phyloP scores from a whole-genome alignment of 805 yeast species.

The Starmerella bombi region DNA sequence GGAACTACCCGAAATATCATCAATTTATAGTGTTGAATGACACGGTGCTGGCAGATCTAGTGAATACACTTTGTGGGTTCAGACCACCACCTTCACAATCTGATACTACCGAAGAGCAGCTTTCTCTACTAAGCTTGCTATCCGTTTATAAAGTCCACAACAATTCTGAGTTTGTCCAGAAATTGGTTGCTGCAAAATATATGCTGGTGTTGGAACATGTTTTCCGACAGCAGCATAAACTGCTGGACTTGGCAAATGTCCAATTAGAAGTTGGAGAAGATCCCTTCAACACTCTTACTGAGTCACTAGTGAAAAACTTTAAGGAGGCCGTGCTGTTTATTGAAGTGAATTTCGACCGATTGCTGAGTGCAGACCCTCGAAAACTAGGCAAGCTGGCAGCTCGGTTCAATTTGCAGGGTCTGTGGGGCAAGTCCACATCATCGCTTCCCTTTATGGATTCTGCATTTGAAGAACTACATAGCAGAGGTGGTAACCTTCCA shows the following conservation, averaged over 20 bases:
- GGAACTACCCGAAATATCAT: conserved; percentile 71
- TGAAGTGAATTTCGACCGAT: neutral
- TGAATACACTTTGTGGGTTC: conserved; percentile 6
- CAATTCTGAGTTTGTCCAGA: conserved; percentile 36
- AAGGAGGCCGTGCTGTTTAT: conserved; percentile 1
- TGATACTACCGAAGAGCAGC: conserved; percentile 38
- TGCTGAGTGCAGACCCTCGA: conserved; percentile 2
- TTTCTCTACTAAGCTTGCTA: conserved; percentile 60
- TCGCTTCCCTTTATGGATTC: conserved; percentile 4
- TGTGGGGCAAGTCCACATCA: conserved; percentile 1
- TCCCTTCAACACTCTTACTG: conserved; percentile 8
- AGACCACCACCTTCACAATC: conserved; percentile 5
- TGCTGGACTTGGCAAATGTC: conserved; percentile 7
- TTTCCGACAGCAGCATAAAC: conserved; percentile 28
- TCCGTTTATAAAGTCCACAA: conserved; percentile 52
- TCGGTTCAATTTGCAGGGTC: neutral
- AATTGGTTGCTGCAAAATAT: conserved; percentile 43
- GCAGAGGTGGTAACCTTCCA: conserved; percentile 10
- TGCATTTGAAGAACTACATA: conserved; percentile 1
- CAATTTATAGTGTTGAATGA: conserved; percentile 72
- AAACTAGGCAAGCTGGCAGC: conserved; percentile 5
- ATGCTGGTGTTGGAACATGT: conserved; percentile 45
- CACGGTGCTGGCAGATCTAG: conserved; percentile 2
- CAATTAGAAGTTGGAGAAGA: conserved; percentile 1
- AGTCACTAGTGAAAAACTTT: conserved; percentile 1